phyloP scores from a whole-genome alignment of 306 rosid species.

The Lithocarpus polystachyus region DNA sequence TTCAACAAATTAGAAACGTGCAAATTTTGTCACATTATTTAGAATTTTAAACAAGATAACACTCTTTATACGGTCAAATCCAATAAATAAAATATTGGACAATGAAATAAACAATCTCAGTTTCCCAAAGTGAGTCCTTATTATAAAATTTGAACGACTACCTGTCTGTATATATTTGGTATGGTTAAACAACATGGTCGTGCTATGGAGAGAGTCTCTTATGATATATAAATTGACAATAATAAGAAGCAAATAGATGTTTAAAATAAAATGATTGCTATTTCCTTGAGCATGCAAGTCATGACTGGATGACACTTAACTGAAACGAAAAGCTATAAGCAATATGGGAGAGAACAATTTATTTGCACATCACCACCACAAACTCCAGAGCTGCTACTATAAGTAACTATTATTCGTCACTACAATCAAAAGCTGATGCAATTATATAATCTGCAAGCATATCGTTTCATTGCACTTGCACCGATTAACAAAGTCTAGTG shows the following conservation, averaged over 20 bases:
- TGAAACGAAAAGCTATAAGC: not conserved
- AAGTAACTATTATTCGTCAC: not conserved
- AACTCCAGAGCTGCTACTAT: not conserved
- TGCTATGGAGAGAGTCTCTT: too few species aligned
- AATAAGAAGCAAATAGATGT: not conserved
- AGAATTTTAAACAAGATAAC: too few species aligned
- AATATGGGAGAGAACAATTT: not conserved
- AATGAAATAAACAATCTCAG: too few species aligned
- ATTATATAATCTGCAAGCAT: not conserved
- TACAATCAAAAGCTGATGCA: not conserved
- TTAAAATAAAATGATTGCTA: not conserved
- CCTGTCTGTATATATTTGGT: too few species aligned
- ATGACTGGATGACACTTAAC: not conserved
- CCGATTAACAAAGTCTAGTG: conserved; percentile 26
- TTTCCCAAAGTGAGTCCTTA: too few species aligned
- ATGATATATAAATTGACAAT: not conserved
- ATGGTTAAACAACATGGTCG: too few species aligned
- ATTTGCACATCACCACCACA: not conserved
- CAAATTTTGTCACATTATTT: too few species aligned
- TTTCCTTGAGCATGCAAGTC: not conserved
- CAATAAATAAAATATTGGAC: too few species aligned
- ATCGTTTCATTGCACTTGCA: too few species aligned
- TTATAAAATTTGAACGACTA: too few species aligned
- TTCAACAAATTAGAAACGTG: too few species aligned
- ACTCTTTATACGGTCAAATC: too few species aligned